Evolutionary conservation across 2,329 filamentous ascomycete species (phyloP), one percentile per base, ranked within the genome.

Genomic region (Paecilomyces sp.): DNA sequence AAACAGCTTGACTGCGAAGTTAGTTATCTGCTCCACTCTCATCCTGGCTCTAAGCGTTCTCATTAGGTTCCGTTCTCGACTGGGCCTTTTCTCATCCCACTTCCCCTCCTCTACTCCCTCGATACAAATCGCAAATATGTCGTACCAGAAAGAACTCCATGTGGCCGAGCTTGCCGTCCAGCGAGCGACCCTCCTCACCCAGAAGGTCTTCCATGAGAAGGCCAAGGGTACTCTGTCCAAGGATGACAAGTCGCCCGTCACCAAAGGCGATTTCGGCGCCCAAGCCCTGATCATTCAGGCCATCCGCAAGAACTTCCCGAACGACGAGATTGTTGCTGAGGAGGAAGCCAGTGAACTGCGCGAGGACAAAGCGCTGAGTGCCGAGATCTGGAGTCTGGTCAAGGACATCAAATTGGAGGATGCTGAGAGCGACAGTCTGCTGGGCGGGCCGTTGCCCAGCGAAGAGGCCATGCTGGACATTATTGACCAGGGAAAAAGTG

Each of bases 201-300:
- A 90, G 75, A 84, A 84, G 63, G 89, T 92, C 71, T 90, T 90
- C 80, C 82, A 92, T 78, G 89, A 93, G 68, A 94, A 93, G 77
- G 89, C 91, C 68, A 97, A 97, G 80, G 93, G 93, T 67, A 97
- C 94, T 54, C 83, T 96, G 57, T 89, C 88, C 74, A 99, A 99
- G 80, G 88, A 91, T 76, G 94, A 99, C 82, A 91, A 91, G 73
- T 96, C 92, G 9, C 94, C 94, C 65, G 94, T 99, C 69, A 99
- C 94, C 18, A 94, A 97, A 68, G 94, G 93, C 74, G 94, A 99
- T 79, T 97, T 96, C 75, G 94, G 94, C 71, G 95, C 94, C 41
- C 94, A 99, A 80, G 92, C 94, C 33, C 85, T 99, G 65, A 96
- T 99, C 77, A 96, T 97, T 71, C 84, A 88, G 60, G 93, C 93